These are phyloP conservation scores for Penicillium sp. DNA, from an alignment of 2,329 filamentous ascomycete genomes.

Conservation along the genomic window DNA sequence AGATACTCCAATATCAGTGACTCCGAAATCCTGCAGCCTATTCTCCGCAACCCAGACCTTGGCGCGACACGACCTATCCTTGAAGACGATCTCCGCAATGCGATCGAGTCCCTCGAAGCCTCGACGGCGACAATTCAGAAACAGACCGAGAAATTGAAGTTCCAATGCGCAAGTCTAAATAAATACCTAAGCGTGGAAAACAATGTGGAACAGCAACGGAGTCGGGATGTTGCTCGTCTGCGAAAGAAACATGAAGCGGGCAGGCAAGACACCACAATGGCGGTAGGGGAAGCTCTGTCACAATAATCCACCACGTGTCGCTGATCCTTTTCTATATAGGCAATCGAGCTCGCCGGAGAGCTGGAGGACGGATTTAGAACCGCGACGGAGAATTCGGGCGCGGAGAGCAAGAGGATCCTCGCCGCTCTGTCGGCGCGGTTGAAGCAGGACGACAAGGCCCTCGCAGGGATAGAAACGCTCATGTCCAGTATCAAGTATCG, in stretches of 20 bases:
- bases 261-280: conserved; percentile 33
- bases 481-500: conserved; percentile 28
- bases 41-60: conserved; percentile 29
- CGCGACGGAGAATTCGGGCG: conserved; percentile 30
- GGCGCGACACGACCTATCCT: conserved; percentile 37
- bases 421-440: conserved; percentile 32
- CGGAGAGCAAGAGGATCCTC: conserved; percentile 35
- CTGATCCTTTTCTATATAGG: conserved; percentile 30
- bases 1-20: conserved; percentile 37
- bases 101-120: conserved; percentile 36
- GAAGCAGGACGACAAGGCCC: conserved; percentile 37
- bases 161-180: conserved; percentile 33
- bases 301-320: background rate
- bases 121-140: conserved; percentile 36
- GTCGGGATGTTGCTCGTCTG: conserved; percentile 30
- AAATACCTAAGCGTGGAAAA: conserved; percentile 25
- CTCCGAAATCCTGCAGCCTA: conserved; percentile 28
- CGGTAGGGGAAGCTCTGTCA: conserved; percentile 26
- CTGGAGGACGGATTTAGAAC: conserved; percentile 31
- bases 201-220: conserved; percentile 23
- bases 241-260: conserved; percentile 36
- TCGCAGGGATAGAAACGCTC: conserved; percentile 32
- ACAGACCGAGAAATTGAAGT: conserved; percentile 33
- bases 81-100: conserved; percentile 38
- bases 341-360: conserved; percentile 34